Evolutionary conservation across 2,329 filamentous ascomycete genomes (phyloP), one percentile per base, ranked within the genome.

Genomic region (Hypoxylon sp.): DNA sequence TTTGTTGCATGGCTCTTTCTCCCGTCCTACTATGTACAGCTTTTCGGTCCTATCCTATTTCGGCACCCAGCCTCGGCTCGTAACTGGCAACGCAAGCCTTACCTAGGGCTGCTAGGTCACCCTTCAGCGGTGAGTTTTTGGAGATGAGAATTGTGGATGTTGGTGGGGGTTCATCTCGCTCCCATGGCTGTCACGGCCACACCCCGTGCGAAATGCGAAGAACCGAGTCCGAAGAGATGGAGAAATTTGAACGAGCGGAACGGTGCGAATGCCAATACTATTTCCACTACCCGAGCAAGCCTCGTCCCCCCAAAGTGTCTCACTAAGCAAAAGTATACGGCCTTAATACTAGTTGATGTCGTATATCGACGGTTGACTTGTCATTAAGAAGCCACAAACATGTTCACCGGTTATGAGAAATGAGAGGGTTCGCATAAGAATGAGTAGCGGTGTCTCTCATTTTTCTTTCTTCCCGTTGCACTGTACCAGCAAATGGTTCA

Each of bases 351-450:
- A 47, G 52, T 51, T 50, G 61, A 44, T 19, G 46, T 59, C 34
- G 20, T 6, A 20, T 20, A 20, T 41, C 19, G 34, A 64, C 32
- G 52, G 37, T 13, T 64, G 65, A 65, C 62, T 60, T 28, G 37
- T 67, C 65, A 67, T 20, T 17, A 15, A 55, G 55, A 67, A 60
- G 64, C 58, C 54, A 65, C 44, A 37, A n/a, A 26, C 44, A 37
- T n/a, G 30, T 50, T 59, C 53, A 53, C 56, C 57, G 52, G 58
- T 57, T 53, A 13, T 22, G 50, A 43, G 19, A 47, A 59, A 26
- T 28, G 20, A 32, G 44, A 65, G 44, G 41, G 24, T 54, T 54
- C 30, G 51, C n/a, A n/a, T 48, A 4, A 47, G 43, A 3, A 15
- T n/a, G 53, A 48, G 64, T 54, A 50, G 44, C 39, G 22, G 49